phyloP scores from a whole-genome alignment of 257 asterid species.

The Salvia miltiorrhiza region DNA sequence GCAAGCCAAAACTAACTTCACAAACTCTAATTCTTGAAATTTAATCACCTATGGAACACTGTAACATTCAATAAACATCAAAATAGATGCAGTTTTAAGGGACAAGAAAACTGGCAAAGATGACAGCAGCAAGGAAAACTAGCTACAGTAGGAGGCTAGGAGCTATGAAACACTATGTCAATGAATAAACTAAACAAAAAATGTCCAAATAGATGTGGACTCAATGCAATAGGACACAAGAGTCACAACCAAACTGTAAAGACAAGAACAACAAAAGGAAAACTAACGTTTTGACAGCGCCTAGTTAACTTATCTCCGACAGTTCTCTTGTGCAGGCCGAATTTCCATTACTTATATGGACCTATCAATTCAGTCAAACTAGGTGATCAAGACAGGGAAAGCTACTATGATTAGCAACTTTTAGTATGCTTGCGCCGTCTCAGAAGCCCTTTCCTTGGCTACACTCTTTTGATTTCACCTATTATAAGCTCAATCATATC shows the following conservation, averaged over 20 bases:
- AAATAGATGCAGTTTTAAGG: too few species aligned
- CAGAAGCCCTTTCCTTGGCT: too few species aligned
- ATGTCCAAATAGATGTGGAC: not conserved
- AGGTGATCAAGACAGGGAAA: not conserved
- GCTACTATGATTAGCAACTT: not conserved
- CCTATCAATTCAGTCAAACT: not conserved
- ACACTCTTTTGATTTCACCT: not conserved
- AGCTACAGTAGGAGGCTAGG: too few species aligned
- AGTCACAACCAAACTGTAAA: not conserved
- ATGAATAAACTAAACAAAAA: not conserved
- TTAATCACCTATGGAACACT: too few species aligned
- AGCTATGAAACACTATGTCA: not conserved
- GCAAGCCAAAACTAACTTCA: too few species aligned
- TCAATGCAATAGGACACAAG: not conserved
- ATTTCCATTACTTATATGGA: not conserved
- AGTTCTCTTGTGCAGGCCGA: slow-evolving; percentile 15
- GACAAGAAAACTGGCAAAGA: too few species aligned
- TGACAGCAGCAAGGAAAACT: too few species aligned
- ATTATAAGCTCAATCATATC: not conserved
- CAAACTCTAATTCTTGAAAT: too few species aligned
- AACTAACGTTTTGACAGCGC: not conserved
- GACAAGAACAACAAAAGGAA: not conserved
- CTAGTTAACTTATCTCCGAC: not conserved
- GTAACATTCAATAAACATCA: too few species aligned
- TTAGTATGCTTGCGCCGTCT: too few species aligned